A percentile compares a stretch with the other conserved stretches of the same genome.
Evolutionary conservation across 2,329 filamentous ascomycete species (phyloP).

Genomic region (Neoarthrinium moseri): DNA sequence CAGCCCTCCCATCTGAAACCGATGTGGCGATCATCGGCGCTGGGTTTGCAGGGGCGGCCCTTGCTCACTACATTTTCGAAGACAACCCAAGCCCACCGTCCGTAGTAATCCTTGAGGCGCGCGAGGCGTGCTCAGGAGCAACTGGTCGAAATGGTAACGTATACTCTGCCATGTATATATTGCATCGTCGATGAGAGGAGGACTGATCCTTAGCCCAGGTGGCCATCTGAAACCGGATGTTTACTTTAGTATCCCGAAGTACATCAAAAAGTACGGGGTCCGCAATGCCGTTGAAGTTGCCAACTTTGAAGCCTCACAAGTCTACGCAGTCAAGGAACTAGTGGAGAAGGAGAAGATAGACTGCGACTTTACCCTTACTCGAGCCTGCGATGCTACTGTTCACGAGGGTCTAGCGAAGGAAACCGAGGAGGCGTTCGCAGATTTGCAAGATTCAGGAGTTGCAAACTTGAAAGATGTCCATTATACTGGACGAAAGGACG

Average conservation of each 20-base stretch:
- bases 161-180: too few relatives aligned
- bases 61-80: slow-evolving; percentile 44
- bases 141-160: slow-evolving; percentile 25
- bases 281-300: slow-evolving; percentile 24
- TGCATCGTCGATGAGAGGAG: slow-evolving; percentile 2
- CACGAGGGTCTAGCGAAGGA: slow-evolving; percentile 25
- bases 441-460: slow-evolving; percentile 1
- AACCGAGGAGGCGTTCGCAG: slow-evolving; percentile 1
- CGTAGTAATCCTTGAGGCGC: slow-evolving; percentile 25
- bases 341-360: slow-evolving; percentile 34
- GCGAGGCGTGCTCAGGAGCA: slow-evolving; percentile 27
- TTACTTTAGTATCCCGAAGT: slow-evolving; percentile 22
- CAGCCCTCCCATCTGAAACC: slow-evolving; percentile 42
- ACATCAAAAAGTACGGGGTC: slow-evolving; percentile 20
- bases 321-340: slow-evolving; percentile 30
- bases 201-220: too few relatives aligned
- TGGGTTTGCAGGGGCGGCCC: slow-evolving; percentile 51
- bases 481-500: slow-evolving; percentile 5
- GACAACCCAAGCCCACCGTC: slow-evolving; percentile 23
- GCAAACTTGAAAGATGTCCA: slow-evolving; percentile 5
- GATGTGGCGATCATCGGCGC: slow-evolving; percentile 55
- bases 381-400: slow-evolving; percentile 32
- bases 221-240: slow-evolving; percentile 34
- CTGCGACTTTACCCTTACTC: slow-evolving; percentile 34
- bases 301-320: slow-evolving; percentile 33